Conservation (phyloP, 495 filamentous ascomycete species). For the Sordaria brevicollis region DNA sequence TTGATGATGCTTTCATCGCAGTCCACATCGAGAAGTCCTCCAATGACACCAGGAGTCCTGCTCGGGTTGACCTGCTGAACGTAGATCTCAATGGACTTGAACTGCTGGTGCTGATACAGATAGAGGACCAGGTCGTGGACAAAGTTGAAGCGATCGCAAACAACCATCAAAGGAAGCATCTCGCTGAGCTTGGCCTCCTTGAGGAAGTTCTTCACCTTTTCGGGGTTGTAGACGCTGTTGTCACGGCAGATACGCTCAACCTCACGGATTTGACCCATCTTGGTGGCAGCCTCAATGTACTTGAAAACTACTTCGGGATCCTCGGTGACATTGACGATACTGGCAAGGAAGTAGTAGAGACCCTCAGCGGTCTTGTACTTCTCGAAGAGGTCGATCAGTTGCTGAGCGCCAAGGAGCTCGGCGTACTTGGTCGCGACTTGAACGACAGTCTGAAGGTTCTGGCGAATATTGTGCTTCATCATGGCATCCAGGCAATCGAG, state of each 20-base stretch:
- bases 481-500: constrained; percentile 92
- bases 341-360: constrained; percentile 95
- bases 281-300: constrained; percentile 95
- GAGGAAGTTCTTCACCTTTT: constrained; percentile 98
- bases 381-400: constrained; percentile 88
- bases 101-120: constrained; percentile 98
- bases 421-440: constrained; percentile 97
- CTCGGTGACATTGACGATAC: constrained; percentile 93
- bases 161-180: constrained; percentile 93
- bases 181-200: constrained; percentile 91
- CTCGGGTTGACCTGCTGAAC: constrained; percentile 97
- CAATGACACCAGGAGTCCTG: constrained; percentile 89
- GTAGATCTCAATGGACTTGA: constrained; percentile 98
- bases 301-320: constrained; percentile 97
- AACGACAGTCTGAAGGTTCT: constrained; percentile 88
- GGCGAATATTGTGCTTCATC: constrained; percentile 90
- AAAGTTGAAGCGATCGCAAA: constrained; percentile 97
- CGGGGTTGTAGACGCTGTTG: constrained; percentile 83
- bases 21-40: constrained; percentile 92
- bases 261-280: constrained; percentile 82
- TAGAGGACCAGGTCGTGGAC: constrained; percentile 95
- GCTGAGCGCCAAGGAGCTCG: constrained; percentile 82
- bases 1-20: constrained; percentile 96
- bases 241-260: constrained; percentile 97
- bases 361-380: constrained; percentile 95